These are phyloP conservation scores for Aspergillus fijiensis DNA, from an alignment of 2,329 filamentous ascomycete genomes.

Conservation along the genomic window DNA sequence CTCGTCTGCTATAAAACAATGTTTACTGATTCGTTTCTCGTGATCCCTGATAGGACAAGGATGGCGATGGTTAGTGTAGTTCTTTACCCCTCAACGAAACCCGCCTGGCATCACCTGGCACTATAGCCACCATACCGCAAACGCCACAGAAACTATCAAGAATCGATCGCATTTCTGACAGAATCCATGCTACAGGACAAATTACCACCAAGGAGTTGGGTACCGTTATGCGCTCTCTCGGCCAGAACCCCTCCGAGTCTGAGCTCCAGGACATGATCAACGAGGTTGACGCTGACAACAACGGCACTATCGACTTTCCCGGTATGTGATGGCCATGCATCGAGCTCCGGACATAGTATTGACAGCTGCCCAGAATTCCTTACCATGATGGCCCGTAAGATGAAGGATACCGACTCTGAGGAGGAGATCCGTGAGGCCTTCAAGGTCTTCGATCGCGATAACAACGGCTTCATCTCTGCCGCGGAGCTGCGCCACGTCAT, in stretches of 20 bases:
- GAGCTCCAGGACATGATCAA: slow-evolving; percentile 94
- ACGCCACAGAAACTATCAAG: background rate
- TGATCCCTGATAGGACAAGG: slow-evolving; percentile 67
- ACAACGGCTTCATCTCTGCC: slow-evolving; percentile 88
- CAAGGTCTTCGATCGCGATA: slow-evolving; percentile 88
- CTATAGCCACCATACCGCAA: background rate
- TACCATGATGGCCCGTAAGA: slow-evolving; percentile 92
- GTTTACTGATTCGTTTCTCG: slow-evolving; percentile 22
- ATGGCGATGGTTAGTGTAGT: slow-evolving; percentile 76
- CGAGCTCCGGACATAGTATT: slow-evolving; percentile 7
- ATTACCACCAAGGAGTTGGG: slow-evolving; percentile 90
- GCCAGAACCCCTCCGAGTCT: slow-evolving; percentile 86
- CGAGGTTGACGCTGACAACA: slow-evolving; percentile 89
- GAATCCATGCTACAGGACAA: slow-evolving; percentile 60
- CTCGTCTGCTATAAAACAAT: background rate
- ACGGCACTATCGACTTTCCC: slow-evolving; percentile 87
- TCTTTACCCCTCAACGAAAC: background rate
- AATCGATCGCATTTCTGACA: background rate
- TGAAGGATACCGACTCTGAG: slow-evolving; percentile 91
- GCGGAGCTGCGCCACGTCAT: slow-evolving; percentile 87
- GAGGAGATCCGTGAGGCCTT: slow-evolving; percentile 88
- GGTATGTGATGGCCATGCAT: slow-evolving; percentile 54
- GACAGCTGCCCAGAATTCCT: slow-evolving; percentile 66
- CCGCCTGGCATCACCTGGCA: background rate
- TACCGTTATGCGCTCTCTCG: slow-evolving; percentile 86